Base-by-base conservation (phyloP, 768 basidiomycete species). In the Tylopilus sp. region DNA sequence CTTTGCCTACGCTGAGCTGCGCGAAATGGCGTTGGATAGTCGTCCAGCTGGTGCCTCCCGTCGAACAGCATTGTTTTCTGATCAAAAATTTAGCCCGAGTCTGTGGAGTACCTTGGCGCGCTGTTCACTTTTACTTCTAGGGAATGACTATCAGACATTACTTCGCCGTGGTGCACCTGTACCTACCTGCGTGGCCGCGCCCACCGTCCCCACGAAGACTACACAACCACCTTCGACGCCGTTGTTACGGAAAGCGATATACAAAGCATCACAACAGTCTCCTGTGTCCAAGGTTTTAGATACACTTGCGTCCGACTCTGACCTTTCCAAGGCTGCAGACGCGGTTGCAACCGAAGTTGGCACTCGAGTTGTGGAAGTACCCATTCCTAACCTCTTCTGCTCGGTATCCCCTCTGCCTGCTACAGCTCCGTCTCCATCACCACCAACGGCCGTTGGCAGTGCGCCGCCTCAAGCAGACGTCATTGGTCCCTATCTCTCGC, bases 1-100 rank as follows among this genome's bases (percentile, higher is more conserved):
- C 62, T 80, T 85, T 54, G 87, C 88, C 0, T 88, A 82, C 58
- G 69, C 76, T 0, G 88, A 91, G 54, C 73, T 92, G 36, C 67
- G 67, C 10, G 71, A 73, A 4, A 59, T 88, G 11, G 75, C 83
- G 0, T 63, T 68, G n/a, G 76, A 77, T 20, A 66, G 67, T 6
- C 71, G 74, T 4, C 41, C 75, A 3, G 57, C 70, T 2, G 76
- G 75, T 0, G 62, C 69, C 11, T 62, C 75, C 1, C 75, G 74
- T 30, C 76, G 86, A 11, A 75, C 75, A 0, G 74, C 79, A 0
- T 61, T 90, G 1, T 90, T 88, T 58, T 76, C 76, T 1, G 87
- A 90, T 57, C 83, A 86, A 60, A 86, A 85, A 57, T 79, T 80
- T 46, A 74, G 70, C 8, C 83, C 82, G 0, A 80, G 71, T 46